These are phyloP conservation scores for Metschnikowia shivogae DNA, from an alignment of 805 yeast genomes.

Conservation along the genomic window DNA sequence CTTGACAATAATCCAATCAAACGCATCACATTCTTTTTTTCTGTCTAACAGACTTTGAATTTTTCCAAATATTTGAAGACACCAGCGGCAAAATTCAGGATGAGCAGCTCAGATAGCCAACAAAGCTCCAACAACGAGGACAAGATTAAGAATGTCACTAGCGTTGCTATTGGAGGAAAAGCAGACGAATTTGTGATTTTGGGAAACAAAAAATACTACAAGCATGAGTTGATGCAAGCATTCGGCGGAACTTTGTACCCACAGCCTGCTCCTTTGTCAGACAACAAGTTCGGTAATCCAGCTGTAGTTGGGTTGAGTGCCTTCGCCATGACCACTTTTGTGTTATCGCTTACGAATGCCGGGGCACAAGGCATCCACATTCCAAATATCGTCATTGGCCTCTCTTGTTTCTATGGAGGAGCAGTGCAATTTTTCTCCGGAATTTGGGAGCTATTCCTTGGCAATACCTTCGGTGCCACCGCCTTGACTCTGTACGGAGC, in stretches of 20 bases:
- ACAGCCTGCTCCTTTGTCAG: conserved; percentile 26
- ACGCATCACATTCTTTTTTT: background rate
- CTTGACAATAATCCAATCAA: background rate
- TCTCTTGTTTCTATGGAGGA: conserved; percentile 48
- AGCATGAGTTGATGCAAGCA: conserved; percentile 56
- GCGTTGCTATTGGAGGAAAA: conserved; percentile 22
- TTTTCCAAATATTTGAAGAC: no score
- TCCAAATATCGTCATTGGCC: conserved; percentile 44
- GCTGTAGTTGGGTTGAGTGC: conserved; percentile 53
- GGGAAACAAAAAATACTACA: conserved; percentile 41
- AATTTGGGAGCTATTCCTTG: conserved; percentile 45
- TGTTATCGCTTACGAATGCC: conserved; percentile 43
- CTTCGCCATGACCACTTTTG: conserved; percentile 44
- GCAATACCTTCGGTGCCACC: conserved; percentile 55
- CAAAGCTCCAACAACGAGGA: background rate
- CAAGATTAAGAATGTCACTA: background rate
- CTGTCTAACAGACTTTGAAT: background rate
- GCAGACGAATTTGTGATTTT: conserved; percentile 41
- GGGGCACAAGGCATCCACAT: conserved; percentile 43
- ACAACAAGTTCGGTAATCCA: conserved; percentile 39
- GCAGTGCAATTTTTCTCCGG: conserved; percentile 48
- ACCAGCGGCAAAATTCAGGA: background rate
- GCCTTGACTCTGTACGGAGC: conserved; percentile 48
- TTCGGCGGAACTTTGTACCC: conserved; percentile 56
- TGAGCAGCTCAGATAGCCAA: conserved; percentile 3